Evolutionary conservation across 345 rosid species (phyloP), one percentile per base, ranked within the genome.

Genomic region (Sonneratia alba): DNA sequence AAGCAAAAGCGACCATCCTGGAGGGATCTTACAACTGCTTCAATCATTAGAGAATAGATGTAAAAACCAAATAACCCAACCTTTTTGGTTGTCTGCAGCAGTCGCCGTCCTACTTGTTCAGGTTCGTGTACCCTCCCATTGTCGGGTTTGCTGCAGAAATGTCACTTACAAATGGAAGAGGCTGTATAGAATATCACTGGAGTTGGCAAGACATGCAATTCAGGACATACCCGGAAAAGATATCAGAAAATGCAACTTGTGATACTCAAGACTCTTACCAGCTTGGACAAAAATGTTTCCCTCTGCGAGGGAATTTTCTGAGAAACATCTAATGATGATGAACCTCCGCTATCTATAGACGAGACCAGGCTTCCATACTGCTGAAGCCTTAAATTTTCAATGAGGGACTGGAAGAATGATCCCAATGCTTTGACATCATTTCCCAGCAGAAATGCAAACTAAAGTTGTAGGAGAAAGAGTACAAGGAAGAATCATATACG

Each of bases 271-370:
- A 59, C 1, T 59, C 34, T 59, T 12, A 59, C 64, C 64, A 22
- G 64, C 36, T 59, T 21, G 32, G 64, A 59, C 64, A 59, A 59
- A 59, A 59, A 18, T 59, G 64, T 59, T 34, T 59, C 36, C 36
- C 62, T 22, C 62, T 38, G 24, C 37, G 16, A 37, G 48, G 27
- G 69, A 24, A 66, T 19, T 56, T 66, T 4, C 8, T 13, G 0
- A 27, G 14, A 36, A 27, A 27, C 32, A 27, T 27, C 32, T 27
- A 15, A 40, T 7, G 40, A 8, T 9, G 27, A 27, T 9, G n/a
- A 67, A 37, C 18, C 21, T 42, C 49, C 82, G 96, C 87, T 89
- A 95, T 89, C 97, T 90, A 87, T 90, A 90, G 73, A 83, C 92
- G 37, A 78, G 87, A 27, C 32, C 32, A 27, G 32, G 81, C 77